Evolutionary conservation across 1,284 basidiomycete genomes (phyloP), one percentile per base, ranked within the genome.

Genomic region (Abortiporus biennis): DNA sequence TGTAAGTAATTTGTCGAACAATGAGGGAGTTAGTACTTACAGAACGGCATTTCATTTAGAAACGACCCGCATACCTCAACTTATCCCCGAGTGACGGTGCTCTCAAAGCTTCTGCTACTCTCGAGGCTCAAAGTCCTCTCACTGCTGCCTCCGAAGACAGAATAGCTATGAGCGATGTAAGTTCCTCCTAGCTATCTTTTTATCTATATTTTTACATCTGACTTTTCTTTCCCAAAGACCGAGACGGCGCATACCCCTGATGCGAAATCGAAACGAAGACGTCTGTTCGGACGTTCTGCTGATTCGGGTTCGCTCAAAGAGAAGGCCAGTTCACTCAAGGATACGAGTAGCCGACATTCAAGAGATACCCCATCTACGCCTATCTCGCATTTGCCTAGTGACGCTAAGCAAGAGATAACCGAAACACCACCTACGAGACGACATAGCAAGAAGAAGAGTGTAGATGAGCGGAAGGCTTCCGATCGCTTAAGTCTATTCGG

Each of bases 401-500:
- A 48, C 32, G 55, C 39, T 54, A 57, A 20, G 54, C 61, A 37
- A 43, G 58, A 33, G 20, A 30, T 27, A 15, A 24, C 30, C 20
- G 55, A 54, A 16, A 19, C 37, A 32, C 42, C 37, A 32, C 54
- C 46, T 40, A 50, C 46, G 47, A 67, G 67, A 31, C 74, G 75
- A 23, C 68, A 70, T 25, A 57, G 68, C 43, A 69, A 72, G 42
- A 77, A 72, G 59, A 73, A 69, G 50, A 76, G 71, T 47, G 42
- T 65, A 12, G 82, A 85, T 48, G 67, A 53, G n/a, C 54, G 63
- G 30, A 82, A 71, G 54, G 57, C 60, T 24, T 58, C 64, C 15
- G 80, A 86, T 36, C 67, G 85, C n/a, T 62, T 84, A 34, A 88
- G 86, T 58, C 79, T 93, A 52, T 92, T 93, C 56, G 84, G 85